phyloP scores from a whole-genome alignment of 805 yeast genomes.

The Wickerhamiella spandovensis region DNA sequence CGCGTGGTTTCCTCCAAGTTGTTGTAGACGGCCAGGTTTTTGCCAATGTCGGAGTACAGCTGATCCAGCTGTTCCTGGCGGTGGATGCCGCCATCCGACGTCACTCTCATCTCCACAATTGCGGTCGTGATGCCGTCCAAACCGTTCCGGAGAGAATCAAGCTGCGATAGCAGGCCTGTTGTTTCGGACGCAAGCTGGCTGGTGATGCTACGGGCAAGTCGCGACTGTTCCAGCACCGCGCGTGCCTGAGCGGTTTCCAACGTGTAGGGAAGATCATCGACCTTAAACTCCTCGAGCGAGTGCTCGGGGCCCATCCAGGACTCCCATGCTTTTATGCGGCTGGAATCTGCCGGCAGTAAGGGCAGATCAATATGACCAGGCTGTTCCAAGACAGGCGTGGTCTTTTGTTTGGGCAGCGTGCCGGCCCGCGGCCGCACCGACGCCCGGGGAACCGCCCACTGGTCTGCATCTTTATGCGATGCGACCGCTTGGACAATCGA shows the following conservation, averaged over 20 bases:
- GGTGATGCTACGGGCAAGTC: slow-evolving; percentile 3
- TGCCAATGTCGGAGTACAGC: slow-evolving; percentile 34
- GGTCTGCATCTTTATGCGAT: slow-evolving; percentile 8
- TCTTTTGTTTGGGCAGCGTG: slow-evolving; percentile 8
- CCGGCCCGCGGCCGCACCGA: slow-evolving; percentile 12
- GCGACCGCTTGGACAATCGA: slow-evolving; percentile 8
- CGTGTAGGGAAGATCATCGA: not conserved
- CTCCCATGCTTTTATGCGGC: not conserved
- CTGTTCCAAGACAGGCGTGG: not conserved
- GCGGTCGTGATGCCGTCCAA: slow-evolving; percentile 48
- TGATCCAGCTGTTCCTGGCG: slow-evolving; percentile 32
- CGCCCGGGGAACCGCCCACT: slow-evolving; percentile 17
- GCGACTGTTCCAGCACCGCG: not conserved
- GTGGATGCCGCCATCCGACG: slow-evolving; percentile 37
- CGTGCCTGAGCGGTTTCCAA: no score
- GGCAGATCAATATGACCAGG: slow-evolving; percentile 1
- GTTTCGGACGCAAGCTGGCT: slow-evolving; percentile 34
- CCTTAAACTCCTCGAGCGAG: slow-evolving; percentile 4
- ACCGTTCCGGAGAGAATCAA: slow-evolving; percentile 36
- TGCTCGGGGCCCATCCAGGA: not conserved
- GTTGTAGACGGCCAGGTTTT: slow-evolving; percentile 48
- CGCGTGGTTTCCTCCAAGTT: slow-evolving; percentile 57
- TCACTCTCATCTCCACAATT: slow-evolving; percentile 49
- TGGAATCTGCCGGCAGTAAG: not conserved
- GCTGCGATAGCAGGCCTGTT: slow-evolving; percentile 30